Evolutionary conservation across 495 filamentous ascomycete species (phyloP).

Genomic region (Cladorrhinum samala): DNA sequence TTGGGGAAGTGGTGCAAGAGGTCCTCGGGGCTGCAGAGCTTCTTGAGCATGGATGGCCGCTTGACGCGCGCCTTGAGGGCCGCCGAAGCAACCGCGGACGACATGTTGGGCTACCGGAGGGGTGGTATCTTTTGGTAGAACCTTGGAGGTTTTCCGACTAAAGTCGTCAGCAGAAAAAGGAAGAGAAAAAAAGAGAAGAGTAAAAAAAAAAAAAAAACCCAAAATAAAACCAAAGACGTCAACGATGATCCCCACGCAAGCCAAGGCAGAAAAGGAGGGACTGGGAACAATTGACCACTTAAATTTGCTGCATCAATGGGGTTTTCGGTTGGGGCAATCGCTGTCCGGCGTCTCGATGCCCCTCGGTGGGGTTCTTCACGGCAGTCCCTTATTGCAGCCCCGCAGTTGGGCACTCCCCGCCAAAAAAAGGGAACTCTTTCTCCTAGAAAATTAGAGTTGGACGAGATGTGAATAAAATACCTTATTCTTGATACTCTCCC

Average conservation of each 20-base stretch:
- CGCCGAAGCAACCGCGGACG: constrained; percentile 56
- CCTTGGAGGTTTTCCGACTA: too few species aligned
- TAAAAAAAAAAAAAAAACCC: not conserved
- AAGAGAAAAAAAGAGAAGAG: not conserved
- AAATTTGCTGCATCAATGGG: constrained; percentile 6
- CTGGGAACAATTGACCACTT: constrained; percentile 3
- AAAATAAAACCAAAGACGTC: not conserved
- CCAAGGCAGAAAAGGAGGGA: not conserved
- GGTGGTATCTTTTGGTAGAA: not conserved
- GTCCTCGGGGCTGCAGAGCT: constrained; percentile 73
- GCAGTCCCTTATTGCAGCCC: constrained; percentile 5
- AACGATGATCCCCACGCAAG: not conserved
- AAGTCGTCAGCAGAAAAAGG: not conserved
- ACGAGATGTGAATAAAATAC: not conserved
- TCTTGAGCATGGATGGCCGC: constrained; percentile 71
- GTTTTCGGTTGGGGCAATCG: constrained; percentile 4
- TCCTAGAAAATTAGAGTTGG: too few species aligned
- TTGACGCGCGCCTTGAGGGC: constrained; percentile 67
- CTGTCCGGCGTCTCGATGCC: constrained; percentile 5
- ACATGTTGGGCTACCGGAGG: constrained; percentile 22
- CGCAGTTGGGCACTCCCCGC: too few species aligned
- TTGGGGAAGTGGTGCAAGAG: constrained; percentile 74
- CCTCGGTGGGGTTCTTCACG: not conserved
- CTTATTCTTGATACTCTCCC: not conserved
- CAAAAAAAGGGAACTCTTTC: too few species aligned